Evolutionary conservation across 164 flowering plant species (phyloP), one percentile per base, ranked within the genome.

Genomic region (Vitis riparia): DNA sequence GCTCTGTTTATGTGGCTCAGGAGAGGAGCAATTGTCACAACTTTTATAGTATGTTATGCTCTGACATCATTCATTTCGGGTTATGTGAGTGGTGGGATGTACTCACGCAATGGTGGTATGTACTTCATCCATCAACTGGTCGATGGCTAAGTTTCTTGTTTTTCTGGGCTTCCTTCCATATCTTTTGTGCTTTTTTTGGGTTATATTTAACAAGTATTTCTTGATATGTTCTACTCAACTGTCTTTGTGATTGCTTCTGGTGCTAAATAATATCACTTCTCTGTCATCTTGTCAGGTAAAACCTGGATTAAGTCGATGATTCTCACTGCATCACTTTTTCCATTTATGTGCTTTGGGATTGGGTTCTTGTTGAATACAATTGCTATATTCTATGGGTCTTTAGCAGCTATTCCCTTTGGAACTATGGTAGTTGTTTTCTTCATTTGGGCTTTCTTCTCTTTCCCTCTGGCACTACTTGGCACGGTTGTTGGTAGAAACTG

Each of bases 381-480:
- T 73, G 99, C 99, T 13, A 93, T 95, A 79, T 95, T 93, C 79
- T 95, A 95, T 62, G 99, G 99, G 62, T 95, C 99, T 60, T 82
- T 95, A 49, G 99, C 99, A 13, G 99, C 99, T 63, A 95, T 95
- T 73, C 99, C 99, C 66, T 95, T 95, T 82, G 99, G 98, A 53
- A 91, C 99, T 9, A 91, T 95, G 92, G 97, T 95, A 44, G 97
- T 95, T 56, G 98, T 95, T 77, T 89, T 92, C 61, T 80, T 94
- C 69, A 92, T 94, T 66, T 94, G 99, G 99, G 98, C 90, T 55
- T 94, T 94, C 76, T 90, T 94, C 71, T 94, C 99, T 48, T 94
- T 94, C 71, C 99, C 99, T 64, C 80, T 94, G 63, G 98, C 98
- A 30, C 97, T 94, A 76, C 96, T 94, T 78, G 99, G 99, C 55